Conservation (phyloP, 2,329 filamentous ascomycete species). For the Bipolaris cookei region DNA sequence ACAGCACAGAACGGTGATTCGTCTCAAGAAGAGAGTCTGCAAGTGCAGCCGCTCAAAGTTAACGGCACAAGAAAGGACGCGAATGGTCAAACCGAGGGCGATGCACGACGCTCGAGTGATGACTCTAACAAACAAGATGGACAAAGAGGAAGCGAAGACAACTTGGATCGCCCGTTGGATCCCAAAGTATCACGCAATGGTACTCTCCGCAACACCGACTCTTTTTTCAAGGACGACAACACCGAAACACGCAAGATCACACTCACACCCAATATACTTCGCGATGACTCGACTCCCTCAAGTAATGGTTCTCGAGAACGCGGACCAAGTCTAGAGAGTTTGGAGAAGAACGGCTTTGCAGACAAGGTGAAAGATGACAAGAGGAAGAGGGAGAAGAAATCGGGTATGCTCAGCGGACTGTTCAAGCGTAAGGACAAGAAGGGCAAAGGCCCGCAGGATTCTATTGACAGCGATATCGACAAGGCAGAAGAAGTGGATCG, state of each 20-base stretch:
- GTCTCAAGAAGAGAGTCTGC: constrained; percentile 47
- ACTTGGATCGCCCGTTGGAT: constrained; percentile 58
- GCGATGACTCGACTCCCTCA: constrained; percentile 70
- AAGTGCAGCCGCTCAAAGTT: constrained; percentile 49
- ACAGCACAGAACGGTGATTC: constrained; percentile 48
- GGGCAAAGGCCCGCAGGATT: constrained; percentile 39
- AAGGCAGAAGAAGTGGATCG: constrained; percentile 50
- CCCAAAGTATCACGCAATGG: constrained; percentile 72
- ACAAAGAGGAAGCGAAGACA: constrained; percentile 70
- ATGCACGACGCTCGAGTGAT: constrained; percentile 40
- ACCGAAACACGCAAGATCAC: constrained; percentile 98
- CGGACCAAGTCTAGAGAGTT: constrained; percentile 74
- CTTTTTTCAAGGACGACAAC: constrained; percentile 95
- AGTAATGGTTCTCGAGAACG: constrained; percentile 53
- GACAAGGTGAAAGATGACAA: constrained; percentile 74
- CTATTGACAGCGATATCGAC: constrained; percentile 53
- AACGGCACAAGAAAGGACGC: constrained; percentile 41
- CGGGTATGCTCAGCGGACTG: constrained; percentile 72
- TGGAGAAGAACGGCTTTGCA: constrained; percentile 69
- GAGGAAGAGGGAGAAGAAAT: constrained; percentile 74
- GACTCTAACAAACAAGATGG: constrained; percentile 53
- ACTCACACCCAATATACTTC: constrained; percentile 87
- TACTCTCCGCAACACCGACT: constrained; percentile 88
- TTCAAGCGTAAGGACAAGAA: constrained; percentile 72
- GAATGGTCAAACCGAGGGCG: constrained; percentile 28